Conservation (phyloP, 139 green algal species). For the Nannochloris sp. region DNA sequence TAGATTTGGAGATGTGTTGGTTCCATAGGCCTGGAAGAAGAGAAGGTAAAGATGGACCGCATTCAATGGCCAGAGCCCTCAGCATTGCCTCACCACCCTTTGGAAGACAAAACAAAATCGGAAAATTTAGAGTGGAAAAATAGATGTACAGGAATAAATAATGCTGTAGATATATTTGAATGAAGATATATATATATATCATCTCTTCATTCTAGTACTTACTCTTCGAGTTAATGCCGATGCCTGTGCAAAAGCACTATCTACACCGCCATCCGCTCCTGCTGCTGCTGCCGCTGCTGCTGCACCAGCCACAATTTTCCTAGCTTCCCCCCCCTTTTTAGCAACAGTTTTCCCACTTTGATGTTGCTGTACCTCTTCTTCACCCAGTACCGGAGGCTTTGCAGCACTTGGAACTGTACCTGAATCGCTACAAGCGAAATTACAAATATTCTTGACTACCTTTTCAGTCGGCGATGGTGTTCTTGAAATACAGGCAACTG, state of each 20-base stretch:
- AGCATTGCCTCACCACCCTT: conserved; percentile 67
- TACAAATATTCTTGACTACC: conserved; percentile 75
- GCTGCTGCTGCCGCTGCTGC: neutral
- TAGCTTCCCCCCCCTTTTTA: neutral
- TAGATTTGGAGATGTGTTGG: conserved; percentile 28
- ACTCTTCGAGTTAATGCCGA: neutral
- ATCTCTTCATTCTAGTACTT: neutral
- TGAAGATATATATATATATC: too few species aligned
- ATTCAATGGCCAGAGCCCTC: conserved; percentile 25
- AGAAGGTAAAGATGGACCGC: conserved; percentile 42
- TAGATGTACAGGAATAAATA: neutral
- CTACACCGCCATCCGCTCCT: neutral
- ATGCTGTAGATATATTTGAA: neutral
- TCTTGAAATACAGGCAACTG: conserved; percentile 42
- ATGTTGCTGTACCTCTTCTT: conserved; percentile 10
- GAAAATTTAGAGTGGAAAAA: too few species aligned
- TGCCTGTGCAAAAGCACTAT: neutral
- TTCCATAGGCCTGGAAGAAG: conserved; percentile 62
- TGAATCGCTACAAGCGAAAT: conserved; percentile 63
- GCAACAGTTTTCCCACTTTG: neutral
- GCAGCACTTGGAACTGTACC: conserved; percentile 32
- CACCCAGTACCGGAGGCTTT: conserved; percentile 5
- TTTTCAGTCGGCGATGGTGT: conserved; percentile 78
- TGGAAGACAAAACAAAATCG: too few species aligned
- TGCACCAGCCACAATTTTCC: neutral